phyloP scores from a whole-genome alignment of 2,329 filamentous ascomycete genomes.

The Neofusicoccum parvum region DNA sequence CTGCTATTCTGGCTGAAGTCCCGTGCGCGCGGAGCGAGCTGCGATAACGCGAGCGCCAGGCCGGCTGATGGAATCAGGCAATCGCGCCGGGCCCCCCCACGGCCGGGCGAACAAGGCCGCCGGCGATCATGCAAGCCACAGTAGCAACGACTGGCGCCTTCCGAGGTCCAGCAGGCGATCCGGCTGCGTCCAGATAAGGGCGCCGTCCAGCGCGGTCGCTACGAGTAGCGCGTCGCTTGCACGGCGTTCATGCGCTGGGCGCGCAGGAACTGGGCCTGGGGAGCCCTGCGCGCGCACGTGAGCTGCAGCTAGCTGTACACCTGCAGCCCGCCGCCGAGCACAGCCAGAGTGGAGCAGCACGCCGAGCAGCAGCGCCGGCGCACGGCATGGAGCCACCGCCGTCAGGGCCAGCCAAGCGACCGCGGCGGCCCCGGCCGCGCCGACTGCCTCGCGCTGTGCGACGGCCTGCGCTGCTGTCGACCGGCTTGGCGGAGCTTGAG shows the following conservation, averaged over 20 bases:
- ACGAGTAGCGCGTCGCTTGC: slow-evolving; percentile 11
- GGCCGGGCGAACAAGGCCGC: background rate
- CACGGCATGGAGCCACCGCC: background rate
- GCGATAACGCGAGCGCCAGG: slow-evolving; percentile 13
- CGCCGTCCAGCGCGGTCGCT: background rate
- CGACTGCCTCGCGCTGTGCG: background rate
- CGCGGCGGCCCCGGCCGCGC: background rate
- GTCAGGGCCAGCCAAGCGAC: background rate
- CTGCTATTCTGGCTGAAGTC: slow-evolving; percentile 15
- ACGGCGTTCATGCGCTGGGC: slow-evolving; percentile 4
- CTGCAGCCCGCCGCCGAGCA: too few relatives aligned
- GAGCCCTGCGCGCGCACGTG: background rate
- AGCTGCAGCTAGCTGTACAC: background rate
- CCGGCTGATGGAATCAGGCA: slow-evolving; percentile 16
- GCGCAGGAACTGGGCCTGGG: slow-evolving; percentile 2
- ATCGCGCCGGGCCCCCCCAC: slow-evolving; percentile 4
- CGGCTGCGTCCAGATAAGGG: slow-evolving; percentile 8
- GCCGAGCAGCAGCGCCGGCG: background rate
- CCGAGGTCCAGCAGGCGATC: slow-evolving; percentile 17
- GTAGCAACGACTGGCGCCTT: slow-evolving; percentile 11
- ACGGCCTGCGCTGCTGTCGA: background rate
- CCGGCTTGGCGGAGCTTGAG: slow-evolving; percentile 12
- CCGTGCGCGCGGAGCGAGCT: slow-evolving; percentile 3
- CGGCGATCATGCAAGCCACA: slow-evolving; percentile 21
- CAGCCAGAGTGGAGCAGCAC: too few relatives aligned